Conservation (phyloP, 2,329 filamentous ascomycete genomes). For the Tolypocladium guangdongense region DNA sequence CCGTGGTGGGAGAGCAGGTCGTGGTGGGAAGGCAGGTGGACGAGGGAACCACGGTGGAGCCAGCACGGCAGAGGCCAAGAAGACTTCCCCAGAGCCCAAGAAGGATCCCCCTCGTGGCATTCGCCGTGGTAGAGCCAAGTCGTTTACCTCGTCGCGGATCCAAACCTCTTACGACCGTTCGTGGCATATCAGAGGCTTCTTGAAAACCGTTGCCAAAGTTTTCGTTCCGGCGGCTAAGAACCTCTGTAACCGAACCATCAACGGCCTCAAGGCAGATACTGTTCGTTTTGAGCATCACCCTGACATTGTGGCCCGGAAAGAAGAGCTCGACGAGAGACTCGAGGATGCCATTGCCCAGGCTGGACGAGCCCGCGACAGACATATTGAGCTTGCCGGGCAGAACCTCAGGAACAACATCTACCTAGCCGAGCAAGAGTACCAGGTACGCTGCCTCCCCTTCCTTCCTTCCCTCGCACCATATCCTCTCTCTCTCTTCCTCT, state of each 20-base stretch:
- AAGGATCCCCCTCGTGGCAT: conserved; percentile 25
- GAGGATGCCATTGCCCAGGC: neutral
- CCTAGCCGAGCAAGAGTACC: neutral
- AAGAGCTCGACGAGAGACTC: conserved; percentile 17
- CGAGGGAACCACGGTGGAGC: neutral
- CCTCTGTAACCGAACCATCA: conserved; percentile 48
- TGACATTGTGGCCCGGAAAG: conserved; percentile 4
- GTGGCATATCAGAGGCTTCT: conserved; percentile 54
- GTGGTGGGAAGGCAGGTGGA: neutral
- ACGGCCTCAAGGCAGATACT: conserved; percentile 43
- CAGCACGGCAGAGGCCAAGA: neutral
- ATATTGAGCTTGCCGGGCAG: neutral
- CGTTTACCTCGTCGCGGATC: conserved; percentile 40
- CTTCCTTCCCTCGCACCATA: neutral
- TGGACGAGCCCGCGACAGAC: neutral
- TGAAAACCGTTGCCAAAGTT: conserved; percentile 49
- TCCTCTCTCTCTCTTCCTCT: conserved; percentile 1
- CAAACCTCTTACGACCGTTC: conserved; percentile 53
- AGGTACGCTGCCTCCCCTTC: neutral
- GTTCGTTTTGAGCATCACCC: conserved; percentile 11
- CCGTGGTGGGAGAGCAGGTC: neutral
- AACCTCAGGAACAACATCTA: neutral
- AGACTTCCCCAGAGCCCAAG: conserved; percentile 6
- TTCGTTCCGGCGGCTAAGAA: conserved; percentile 56
- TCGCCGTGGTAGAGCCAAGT: conserved; percentile 42